These are phyloP conservation scores for Paxillus rubicundulus DNA, from an alignment of 768 basidiomycete species.

Conservation along the genomic window DNA sequence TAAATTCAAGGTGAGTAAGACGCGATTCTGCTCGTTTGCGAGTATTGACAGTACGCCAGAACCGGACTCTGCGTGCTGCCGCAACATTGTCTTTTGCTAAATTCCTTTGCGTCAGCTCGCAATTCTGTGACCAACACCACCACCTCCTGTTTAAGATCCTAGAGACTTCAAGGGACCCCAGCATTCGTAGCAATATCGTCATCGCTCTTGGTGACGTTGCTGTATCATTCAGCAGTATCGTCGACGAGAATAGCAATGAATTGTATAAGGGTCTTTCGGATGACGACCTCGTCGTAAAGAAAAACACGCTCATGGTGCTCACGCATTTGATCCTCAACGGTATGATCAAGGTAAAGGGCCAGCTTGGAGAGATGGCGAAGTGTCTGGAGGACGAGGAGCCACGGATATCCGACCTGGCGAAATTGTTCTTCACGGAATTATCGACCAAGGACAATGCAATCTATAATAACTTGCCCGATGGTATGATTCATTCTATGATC, in stretches of 20 bases:
- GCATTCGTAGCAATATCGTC: conserved; percentile 92
- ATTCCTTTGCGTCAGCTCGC: conserved; percentile 91
- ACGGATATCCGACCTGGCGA: conserved; percentile 90
- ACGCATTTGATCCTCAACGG: conserved; percentile 96
- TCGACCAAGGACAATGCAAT: conserved; percentile 98
- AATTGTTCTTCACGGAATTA: conserved; percentile 94
- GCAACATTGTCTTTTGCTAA: conserved; percentile 91
- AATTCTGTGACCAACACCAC: conserved; percentile 91
- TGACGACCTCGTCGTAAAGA: conserved; percentile 86
- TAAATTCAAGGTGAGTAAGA: conserved; percentile 71
- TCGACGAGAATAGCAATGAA: conserved; percentile 96
- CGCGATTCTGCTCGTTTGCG: background rate
- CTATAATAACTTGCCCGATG: conserved; percentile 97
- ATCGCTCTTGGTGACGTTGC: conserved; percentile 98
- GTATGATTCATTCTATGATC: conserved; percentile 38
- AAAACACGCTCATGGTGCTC: conserved; percentile 98
- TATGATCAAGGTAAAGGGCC: conserved; percentile 99
- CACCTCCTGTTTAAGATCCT: conserved; percentile 90
- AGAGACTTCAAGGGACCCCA: conserved; percentile 85
- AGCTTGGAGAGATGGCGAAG: conserved; percentile 99
- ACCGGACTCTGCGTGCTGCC: conserved; percentile 79
- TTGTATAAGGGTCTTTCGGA: conserved; percentile 94
- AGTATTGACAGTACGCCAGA: conserved; percentile 46
- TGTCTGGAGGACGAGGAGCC: conserved; percentile 90
- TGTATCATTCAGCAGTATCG: conserved; percentile 94